phyloP scores from a whole-genome alignment of 805 yeast species.

The Helenozyma baotianmanensis region DNA sequence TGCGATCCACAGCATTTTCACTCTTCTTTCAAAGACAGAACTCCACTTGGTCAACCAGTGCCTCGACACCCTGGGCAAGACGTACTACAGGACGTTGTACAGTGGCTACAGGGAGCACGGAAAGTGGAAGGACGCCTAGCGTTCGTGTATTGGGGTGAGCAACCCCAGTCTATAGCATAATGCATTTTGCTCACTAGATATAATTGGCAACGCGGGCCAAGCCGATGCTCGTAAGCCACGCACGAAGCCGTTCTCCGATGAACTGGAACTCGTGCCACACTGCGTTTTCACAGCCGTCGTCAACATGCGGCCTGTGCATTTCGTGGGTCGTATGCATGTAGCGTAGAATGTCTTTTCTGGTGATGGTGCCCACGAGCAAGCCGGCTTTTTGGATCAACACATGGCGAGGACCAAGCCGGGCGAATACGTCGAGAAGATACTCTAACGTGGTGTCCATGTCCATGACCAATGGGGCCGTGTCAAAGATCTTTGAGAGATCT shows the following conservation, averaged over 20 bases:
- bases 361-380: constrained; percentile 64
- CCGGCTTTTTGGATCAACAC: constrained; percentile 65
- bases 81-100: constrained; percentile 62
- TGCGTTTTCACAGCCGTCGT: constrained; percentile 24
- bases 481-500: constrained; percentile 32
- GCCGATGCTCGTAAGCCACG: constrained; percentile 12
- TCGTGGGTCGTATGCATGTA: constrained; percentile 45
- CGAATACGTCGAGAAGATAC: constrained; percentile 61
- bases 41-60: constrained; percentile 56
- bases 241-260: neutral
- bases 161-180: no score
- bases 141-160: no score
- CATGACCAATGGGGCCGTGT: constrained; percentile 60
- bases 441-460: constrained; percentile 52
- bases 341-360: constrained; percentile 76
- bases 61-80: constrained; percentile 65
- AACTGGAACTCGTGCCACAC: constrained; percentile 26
- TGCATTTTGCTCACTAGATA: no score
- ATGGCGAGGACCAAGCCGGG: constrained; percentile 73
- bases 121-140: constrained; percentile 59
- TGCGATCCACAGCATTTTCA: constrained; percentile 62
- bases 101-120: constrained; percentile 72
- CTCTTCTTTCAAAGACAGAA: constrained; percentile 64
- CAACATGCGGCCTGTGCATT: constrained; percentile 13
- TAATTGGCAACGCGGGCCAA: neutral